Evolutionary conservation across 2,329 filamentous ascomycete genomes (phyloP).

Genomic region (Eutypa lata): DNA sequence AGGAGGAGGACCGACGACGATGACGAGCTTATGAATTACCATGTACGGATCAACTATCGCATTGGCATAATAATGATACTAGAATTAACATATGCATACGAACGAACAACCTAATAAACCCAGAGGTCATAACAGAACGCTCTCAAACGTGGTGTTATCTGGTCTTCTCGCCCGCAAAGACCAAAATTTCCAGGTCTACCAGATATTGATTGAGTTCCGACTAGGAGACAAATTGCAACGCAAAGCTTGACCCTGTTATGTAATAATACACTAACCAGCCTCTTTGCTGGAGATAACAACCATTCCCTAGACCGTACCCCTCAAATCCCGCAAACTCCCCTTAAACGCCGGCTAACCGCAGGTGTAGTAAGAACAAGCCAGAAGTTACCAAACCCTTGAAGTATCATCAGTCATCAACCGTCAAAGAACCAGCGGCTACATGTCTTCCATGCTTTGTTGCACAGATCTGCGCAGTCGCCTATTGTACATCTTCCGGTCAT

Average conservation of each 20-base stretch:
- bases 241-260: neutral
- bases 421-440: conserved; percentile 12
- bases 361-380: neutral
- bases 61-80: too few species aligned
- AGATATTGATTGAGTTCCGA: too few species aligned
- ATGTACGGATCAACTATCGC: too few species aligned
- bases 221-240: too few species aligned
- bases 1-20: neutral
- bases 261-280: neutral
- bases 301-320: neutral
- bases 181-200: too few species aligned
- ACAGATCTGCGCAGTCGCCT: conserved; percentile 76
- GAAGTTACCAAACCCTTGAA: neutral
- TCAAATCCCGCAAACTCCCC: neutral
- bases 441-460: conserved; percentile 63
- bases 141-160: too few species aligned
- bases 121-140: too few species aligned
- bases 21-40: neutral
- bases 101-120: too few species aligned
- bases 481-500: conserved; percentile 82
- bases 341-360: neutral
- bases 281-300: neutral
- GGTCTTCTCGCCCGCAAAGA: too few species aligned
- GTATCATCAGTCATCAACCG: conserved; percentile 2
- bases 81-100: too few species aligned